Evolutionary conservation across 768 basidiomycete genomes (phyloP).

Genomic region (Mycena filopes): DNA sequence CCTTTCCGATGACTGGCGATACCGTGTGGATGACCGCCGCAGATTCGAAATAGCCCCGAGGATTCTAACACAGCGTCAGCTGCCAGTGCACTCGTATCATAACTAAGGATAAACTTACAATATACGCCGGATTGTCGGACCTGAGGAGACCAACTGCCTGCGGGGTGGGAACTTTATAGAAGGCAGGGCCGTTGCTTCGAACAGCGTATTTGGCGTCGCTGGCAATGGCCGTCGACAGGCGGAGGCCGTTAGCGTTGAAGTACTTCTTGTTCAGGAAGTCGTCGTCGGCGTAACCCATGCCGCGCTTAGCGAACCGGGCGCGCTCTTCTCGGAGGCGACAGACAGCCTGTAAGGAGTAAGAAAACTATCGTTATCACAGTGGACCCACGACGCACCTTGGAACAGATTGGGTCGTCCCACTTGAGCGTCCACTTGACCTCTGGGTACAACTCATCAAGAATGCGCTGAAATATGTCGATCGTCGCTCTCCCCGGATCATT

Average conservation of each 20-base stretch:
- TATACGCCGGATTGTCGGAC: too few relatives aligned
- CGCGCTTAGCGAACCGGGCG: neutral
- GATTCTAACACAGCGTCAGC: too few relatives aligned
- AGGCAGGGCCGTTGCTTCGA: neutral
- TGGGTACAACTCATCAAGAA: neutral
- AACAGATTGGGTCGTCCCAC: neutral
- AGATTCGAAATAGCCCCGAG: too few relatives aligned
- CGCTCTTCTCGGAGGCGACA: neutral
- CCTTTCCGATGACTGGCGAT: too few relatives aligned
- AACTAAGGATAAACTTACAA: too few relatives aligned
- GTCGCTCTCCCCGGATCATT: neutral
- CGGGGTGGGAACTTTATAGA: neutral
- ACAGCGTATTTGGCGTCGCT: neutral
- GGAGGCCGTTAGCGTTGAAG: neutral
- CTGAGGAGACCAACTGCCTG: too few relatives aligned
- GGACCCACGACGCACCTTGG: neutral
- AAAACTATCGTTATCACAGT: neutral
- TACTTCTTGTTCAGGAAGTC: neutral
- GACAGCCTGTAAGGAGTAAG: neutral
- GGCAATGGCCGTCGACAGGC: neutral
- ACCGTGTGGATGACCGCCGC: too few relatives aligned
- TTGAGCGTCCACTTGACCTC: neutral
- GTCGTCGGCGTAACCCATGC: neutral
- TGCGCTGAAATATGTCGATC: neutral
- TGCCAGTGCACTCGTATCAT: too few relatives aligned